These are phyloP conservation scores for Pseudocercospora vitis DNA, from an alignment of 2,329 filamentous ascomycete species.

Conservation along the genomic window DNA sequence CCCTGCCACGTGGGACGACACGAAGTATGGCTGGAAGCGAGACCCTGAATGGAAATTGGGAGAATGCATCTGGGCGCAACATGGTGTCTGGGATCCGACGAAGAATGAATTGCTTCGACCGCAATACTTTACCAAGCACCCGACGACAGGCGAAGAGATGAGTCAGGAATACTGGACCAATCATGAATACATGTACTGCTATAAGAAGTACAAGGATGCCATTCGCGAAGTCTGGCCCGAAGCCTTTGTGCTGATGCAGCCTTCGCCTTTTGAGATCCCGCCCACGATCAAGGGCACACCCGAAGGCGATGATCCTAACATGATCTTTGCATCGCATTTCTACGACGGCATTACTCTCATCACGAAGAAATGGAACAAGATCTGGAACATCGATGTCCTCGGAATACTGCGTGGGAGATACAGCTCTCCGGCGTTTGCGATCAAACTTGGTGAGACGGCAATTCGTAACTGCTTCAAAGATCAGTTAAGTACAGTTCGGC, in stretches of 20 bases:
- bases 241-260: constrained; percentile 86
- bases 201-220: constrained; percentile 70
- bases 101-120: constrained; percentile 76
- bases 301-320: constrained; percentile 79
- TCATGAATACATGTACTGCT: constrained; percentile 85
- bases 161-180: constrained; percentile 88
- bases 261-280: constrained; percentile 86
- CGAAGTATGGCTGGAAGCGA: constrained; percentile 84
- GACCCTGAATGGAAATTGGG: constrained; percentile 87
- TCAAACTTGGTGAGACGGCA: constrained; percentile 88
- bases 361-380: constrained; percentile 98
- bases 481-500: constrained; percentile 76
- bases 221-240: constrained; percentile 75
- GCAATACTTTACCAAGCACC: constrained; percentile 83
- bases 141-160: constrained; percentile 68
- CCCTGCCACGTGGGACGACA: constrained; percentile 77
- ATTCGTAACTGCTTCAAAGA: constrained; percentile 92
- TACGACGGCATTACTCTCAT: constrained; percentile 96
- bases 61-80: constrained; percentile 95
- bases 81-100: constrained; percentile 87
- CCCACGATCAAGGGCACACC: constrained; percentile 78
- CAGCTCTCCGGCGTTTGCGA: constrained; percentile 81
- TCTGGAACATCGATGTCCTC: constrained; percentile 95
- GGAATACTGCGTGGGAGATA: constrained; percentile 89
- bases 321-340: constrained; percentile 93